Evolutionary conservation across 225 moss, liverwort and hornwort species (phyloP).

Genomic region (Thuidium tamariscinum): DNA sequence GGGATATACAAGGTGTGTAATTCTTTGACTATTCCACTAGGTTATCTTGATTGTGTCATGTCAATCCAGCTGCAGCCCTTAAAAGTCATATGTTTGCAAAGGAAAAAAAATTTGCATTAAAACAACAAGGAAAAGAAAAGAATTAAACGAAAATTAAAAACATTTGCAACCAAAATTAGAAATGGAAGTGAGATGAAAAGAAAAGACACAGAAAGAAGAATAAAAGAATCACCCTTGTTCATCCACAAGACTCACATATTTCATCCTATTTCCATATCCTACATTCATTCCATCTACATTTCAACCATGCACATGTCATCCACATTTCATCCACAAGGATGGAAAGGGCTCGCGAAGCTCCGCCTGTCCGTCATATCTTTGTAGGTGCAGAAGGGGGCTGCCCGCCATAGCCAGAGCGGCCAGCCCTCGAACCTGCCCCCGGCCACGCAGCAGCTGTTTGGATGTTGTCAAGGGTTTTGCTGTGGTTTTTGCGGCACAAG

Average conservation of each 20-base stretch:
- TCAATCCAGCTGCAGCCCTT: no score
- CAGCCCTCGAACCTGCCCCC: not conserved
- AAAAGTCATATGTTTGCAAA: no score
- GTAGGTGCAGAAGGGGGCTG: not conserved
- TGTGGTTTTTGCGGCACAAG: not conserved
- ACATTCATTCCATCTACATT: not conserved
- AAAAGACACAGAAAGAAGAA: no score
- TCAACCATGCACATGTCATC: not conserved
- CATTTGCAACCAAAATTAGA: not conserved
- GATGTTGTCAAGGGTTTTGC: not conserved
- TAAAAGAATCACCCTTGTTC: no score
- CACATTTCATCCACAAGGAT: not conserved
- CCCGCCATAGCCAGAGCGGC: conserved; percentile 20
- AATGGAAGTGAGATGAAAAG: no score
- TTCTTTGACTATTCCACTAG: no score
- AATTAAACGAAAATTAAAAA: not conserved
- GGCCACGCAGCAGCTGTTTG: not conserved
- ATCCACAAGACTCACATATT: no score
- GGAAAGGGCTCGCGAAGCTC: not conserved
- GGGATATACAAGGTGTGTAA: no score
- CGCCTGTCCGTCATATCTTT: not conserved
- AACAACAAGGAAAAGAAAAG: not conserved
- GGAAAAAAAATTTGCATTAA: fast-evolving
- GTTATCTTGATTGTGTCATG: no score
- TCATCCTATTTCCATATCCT: no score